Evolutionary conservation across 1,284 basidiomycete genomes (phyloP).

Genomic region (Ustilago curta): DNA sequence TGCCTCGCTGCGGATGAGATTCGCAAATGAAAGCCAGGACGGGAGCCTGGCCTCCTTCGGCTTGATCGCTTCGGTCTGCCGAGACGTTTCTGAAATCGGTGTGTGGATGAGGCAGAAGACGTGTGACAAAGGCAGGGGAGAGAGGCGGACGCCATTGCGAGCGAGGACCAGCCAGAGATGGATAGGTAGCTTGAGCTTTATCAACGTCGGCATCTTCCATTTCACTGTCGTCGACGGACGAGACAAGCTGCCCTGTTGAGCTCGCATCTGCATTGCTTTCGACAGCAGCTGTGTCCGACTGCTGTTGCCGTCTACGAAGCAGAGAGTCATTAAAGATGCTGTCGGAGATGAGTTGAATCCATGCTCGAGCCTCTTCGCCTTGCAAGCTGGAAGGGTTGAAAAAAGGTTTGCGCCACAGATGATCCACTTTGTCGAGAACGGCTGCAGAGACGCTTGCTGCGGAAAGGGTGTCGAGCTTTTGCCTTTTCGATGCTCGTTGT

Average conservation of each 20-base stretch:
- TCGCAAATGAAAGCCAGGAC: conserved; percentile 77
- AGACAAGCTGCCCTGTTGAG: not conserved
- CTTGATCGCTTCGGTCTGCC: conserved; percentile 24
- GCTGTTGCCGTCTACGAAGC: conserved; percentile 36
- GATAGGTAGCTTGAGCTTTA: not conserved
- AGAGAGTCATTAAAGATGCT: conserved; percentile 66
- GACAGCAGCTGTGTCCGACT: not conserved
- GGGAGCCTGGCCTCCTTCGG: conserved; percentile 36
- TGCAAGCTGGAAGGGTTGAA: conserved; percentile 49
- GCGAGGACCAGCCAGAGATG: conserved; percentile 1
- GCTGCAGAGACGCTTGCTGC: conserved; percentile 4
- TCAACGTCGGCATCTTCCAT: conserved; percentile 20
- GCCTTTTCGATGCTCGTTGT: conserved; percentile 27
- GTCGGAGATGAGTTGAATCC: conserved; percentile 56
- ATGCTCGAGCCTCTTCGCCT: conserved; percentile 45
- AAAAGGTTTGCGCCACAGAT: conserved; percentile 34
- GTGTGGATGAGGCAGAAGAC: conserved; percentile 23
- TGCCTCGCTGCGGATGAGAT: conserved; percentile 84
- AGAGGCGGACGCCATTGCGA: conserved; percentile 35
- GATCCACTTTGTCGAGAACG: conserved; percentile 25
- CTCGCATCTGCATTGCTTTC: not conserved
- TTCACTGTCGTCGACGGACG: conserved; percentile 24
- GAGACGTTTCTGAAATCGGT: conserved; percentile 20
- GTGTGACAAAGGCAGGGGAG: conserved; percentile 36
- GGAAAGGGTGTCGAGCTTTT: conserved; percentile 14